A percentile compares a stretch with the other conserved stretches of the same genome.
These are phyloP conservation scores for Ascochyta koolunga DNA, from an alignment of 2,329 filamentous ascomycete species.

Conservation along the genomic window DNA sequence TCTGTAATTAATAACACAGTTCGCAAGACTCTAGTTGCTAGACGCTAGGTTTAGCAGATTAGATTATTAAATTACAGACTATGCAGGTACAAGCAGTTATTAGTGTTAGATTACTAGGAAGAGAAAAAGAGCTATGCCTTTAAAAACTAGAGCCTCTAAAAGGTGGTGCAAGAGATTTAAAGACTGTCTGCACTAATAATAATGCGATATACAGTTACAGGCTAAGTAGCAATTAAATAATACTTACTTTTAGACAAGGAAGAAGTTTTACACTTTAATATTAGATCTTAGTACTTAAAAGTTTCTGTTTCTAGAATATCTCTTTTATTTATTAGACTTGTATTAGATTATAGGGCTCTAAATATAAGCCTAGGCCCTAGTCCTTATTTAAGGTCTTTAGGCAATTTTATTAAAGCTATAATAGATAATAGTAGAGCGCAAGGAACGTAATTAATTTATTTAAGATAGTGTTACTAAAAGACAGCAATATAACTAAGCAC, in stretches of 20 bases:
- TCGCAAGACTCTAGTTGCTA: slow-evolving; percentile 17
- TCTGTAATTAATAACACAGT: slow-evolving; percentile 11
- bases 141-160: not conserved
- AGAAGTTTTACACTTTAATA: no score
- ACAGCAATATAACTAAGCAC: slow-evolving; percentile 1
- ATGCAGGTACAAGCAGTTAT: no score
- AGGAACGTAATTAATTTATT: no score
- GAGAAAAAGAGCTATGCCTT: slow-evolving; percentile 9
- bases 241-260: not conserved
- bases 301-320: no score
- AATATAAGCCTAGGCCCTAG: not conserved
- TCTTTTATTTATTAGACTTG: not conserved
- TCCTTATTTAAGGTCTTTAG: slow-evolving; percentile 1
- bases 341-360: not conserved
- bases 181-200: no score
- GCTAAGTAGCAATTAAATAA: not conserved
- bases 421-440: no score
- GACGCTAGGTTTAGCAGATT: no score
- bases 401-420: no score
- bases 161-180: not conserved
- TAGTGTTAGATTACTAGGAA: no score
- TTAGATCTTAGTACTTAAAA: no score
- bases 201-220: not conserved
- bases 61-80: no score
- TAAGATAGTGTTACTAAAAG: no score